Conservation (phyloP, 1,139 yeast genomes). For the Trichomonascaceae sp. region DNA sequence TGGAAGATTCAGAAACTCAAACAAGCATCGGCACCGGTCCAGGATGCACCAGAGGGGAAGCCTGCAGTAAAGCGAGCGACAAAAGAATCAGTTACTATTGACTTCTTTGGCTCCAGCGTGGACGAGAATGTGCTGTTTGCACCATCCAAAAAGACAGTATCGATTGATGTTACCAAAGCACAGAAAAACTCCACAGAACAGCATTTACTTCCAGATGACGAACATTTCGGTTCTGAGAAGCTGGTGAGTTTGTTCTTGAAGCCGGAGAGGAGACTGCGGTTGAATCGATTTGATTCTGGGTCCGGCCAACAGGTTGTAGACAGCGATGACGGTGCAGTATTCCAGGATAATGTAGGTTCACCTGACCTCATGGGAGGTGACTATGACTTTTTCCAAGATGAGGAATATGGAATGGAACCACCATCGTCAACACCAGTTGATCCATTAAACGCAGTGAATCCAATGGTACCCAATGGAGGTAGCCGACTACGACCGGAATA, state of each 20-base stretch:
- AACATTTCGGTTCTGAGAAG: constrained; percentile 62
- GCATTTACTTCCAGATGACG: constrained; percentile 66
- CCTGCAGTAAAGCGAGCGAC: constrained; percentile 20
- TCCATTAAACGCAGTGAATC: neutral
- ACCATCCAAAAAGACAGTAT: constrained; percentile 32
- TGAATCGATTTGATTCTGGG: constrained; percentile 11
- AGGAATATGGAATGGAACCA: constrained; percentile 14
- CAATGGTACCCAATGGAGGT: neutral
- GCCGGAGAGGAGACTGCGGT: constrained; percentile 39
- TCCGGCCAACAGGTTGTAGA: neutral
- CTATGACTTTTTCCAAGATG: constrained; percentile 41
- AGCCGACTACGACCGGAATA: constrained; percentile 46
- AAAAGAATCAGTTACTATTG: constrained; percentile 38
- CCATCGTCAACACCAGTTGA: neutral
- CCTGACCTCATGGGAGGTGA: constrained; percentile 29
- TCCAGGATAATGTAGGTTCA: constrained; percentile 49
- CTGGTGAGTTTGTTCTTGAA: constrained; percentile 65
- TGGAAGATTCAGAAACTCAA: constrained; percentile 76
- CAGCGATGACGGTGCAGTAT: constrained; percentile 18
- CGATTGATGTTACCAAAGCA: constrained; percentile 40
- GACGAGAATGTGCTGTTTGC: constrained; percentile 48
- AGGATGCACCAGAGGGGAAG: constrained; percentile 14
- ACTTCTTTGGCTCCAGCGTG: constrained; percentile 45
- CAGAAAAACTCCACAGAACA: constrained; percentile 38
- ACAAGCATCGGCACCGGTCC: constrained; percentile 23